These are phyloP conservation scores for Stylosanthes scabra DNA, from an alignment of 331 rosid species.

Conservation along the genomic window DNA sequence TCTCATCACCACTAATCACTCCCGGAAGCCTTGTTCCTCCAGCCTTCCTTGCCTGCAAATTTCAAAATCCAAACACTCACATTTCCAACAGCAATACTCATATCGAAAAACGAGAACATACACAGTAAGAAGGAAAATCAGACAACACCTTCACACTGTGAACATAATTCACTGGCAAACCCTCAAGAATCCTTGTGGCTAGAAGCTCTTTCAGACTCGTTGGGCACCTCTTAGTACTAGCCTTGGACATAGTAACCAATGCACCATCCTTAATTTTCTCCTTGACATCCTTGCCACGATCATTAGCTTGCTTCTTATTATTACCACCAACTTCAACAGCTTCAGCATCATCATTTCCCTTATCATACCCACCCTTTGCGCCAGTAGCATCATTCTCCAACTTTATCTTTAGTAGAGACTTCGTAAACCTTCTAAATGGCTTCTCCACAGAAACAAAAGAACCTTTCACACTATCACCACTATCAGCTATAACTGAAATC, in stretches of 20 bases:
- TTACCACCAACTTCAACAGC: constrained; percentile 19
- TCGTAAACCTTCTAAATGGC: constrained; percentile 54
- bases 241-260: constrained; percentile 22
- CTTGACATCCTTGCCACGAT: too few relatives aligned
- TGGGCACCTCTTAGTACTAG: constrained; percentile 56
- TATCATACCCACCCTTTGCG: neutral
- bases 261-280: neutral
- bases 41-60: constrained; percentile 49
- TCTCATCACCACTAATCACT: constrained; percentile 60
- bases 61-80: neutral
- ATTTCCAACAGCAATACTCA: neutral
- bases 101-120: neutral
- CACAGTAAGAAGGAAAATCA: neutral
- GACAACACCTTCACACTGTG: constrained; percentile 62
- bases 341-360: neutral
- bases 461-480: constrained; percentile 23
- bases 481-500: neutral
- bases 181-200: constrained; percentile 73
- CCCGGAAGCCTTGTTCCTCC: constrained; percentile 58
- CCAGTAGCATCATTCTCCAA: constrained; percentile 25
- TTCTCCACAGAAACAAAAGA: constrained; percentile 17
- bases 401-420: constrained; percentile 49
- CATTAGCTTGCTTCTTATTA: too few relatives aligned
- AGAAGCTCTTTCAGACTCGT: constrained; percentile 69
- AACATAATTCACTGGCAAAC: constrained; percentile 59